Conservation (phyloP, 2,329 filamentous ascomycete genomes). For the Onygenales sp. region DNA sequence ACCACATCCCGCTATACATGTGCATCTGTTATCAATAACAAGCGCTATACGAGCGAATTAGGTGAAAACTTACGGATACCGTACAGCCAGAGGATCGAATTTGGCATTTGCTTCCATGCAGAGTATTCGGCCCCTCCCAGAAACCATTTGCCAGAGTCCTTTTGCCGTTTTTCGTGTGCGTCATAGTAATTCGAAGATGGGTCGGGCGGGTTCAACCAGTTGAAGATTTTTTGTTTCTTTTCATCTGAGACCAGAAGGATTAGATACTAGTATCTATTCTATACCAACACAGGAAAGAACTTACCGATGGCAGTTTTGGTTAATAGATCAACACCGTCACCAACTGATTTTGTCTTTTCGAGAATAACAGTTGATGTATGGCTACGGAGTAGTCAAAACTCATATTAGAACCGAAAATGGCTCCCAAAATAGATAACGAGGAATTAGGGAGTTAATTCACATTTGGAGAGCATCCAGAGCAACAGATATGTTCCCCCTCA, state of each 20-base stretch:
- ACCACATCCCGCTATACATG: conserved; percentile 27
- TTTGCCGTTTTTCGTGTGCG: conserved; percentile 22
- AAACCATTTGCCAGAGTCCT: conserved; percentile 27
- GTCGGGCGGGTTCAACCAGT: conserved; percentile 18
- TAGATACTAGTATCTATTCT: no score
- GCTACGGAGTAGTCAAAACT: no score
- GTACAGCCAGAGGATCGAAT: conserved; percentile 29
- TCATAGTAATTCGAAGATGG: conserved; percentile 25
- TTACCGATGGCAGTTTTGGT: no score
- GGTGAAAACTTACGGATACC: conserved; percentile 19
- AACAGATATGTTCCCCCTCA: background rate
- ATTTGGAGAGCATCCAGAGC: background rate
- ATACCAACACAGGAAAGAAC: no score
- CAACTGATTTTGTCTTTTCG: no score
- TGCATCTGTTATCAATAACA: no score
- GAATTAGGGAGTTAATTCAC: background rate
- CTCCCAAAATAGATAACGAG: background rate
- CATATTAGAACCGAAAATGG: no score
- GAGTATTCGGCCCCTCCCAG: conserved; percentile 19
- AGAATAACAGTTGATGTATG: no score
- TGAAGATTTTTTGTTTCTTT: background rate
- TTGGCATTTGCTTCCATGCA: conserved; percentile 20
- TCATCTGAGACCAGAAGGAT: background rate
- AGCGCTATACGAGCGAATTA: no score
- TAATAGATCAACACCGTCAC: no score